phyloP scores from a whole-genome alignment of 129 eudicot species.

The Logfia minima region DNA sequence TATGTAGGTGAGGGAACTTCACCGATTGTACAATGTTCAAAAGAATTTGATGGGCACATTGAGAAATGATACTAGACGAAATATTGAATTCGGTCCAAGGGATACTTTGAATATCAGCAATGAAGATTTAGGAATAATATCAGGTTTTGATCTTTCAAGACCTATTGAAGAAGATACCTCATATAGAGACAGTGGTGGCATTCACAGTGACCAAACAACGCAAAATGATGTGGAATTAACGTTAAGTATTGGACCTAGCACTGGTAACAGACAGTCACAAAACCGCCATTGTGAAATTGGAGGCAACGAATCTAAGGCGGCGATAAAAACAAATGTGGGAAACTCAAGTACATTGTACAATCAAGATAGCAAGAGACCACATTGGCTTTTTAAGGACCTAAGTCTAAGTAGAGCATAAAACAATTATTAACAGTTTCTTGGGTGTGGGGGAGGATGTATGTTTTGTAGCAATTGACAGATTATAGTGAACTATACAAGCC shows the following conservation, averaged over 20 bases:
- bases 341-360: constrained; percentile 34
- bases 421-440: background rate
- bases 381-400: constrained; percentile 50
- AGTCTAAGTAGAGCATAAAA: constrained; percentile 45
- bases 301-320: constrained; percentile 21
- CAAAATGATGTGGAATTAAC: constrained; percentile 55
- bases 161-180: constrained; percentile 36
- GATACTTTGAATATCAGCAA: constrained; percentile 17
- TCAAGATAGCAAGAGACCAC: constrained; percentile 43
- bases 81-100: background rate
- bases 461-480: constrained; percentile 16
- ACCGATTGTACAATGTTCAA: constrained; percentile 56
- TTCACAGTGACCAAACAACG: constrained; percentile 13
- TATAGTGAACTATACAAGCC: constrained; percentile 23
- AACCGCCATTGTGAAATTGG: constrained; percentile 1
- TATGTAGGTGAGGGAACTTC: constrained; percentile 71
- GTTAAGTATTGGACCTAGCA: constrained; percentile 53
- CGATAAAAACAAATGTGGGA: constrained; percentile 31
- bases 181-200: constrained; percentile 28
- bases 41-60: constrained; percentile 50
- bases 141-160: constrained; percentile 46
- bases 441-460: background rate
- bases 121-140: constrained; percentile 32
- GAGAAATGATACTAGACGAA: constrained; percentile 27
- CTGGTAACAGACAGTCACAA: constrained; percentile 32